Evolutionary conservation across 2,329 filamentous ascomycete species (phyloP), one percentile per base, ranked within the genome.

Genomic region (Neobulgaria alba): DNA sequence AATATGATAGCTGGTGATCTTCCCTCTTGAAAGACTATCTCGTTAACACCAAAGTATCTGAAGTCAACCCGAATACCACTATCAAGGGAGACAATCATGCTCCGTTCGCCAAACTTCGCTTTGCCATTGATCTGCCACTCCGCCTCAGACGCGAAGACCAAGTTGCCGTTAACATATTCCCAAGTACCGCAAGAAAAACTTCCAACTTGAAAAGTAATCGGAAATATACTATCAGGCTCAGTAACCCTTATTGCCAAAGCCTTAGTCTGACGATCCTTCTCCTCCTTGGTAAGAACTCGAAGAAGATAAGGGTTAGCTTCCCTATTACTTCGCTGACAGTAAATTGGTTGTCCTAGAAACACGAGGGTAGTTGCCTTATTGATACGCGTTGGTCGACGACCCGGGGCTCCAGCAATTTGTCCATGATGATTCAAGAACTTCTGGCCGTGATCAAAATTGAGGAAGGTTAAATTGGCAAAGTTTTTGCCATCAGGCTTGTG

Each of bases 391-490:
- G 30, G 15, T 10, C 30, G 30, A 5, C n/a, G 31, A 18, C 16
- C n/a, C 10, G 10, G 9, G 3, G 36, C 23, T 20, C 17, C 17
- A 18, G 29, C 38, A 38, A 9, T 55, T 58, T 49, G 47, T 3
- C 61, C 61, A 45, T 63, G 49, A 3, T 42, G 20, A 0, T 48
- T 38, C 4, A 75, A 55, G 49, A 77, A 75, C 2, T 32, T 47
- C n/a, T 61, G 43, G 0, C 60, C 71, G 15, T 67, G 63, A 1
- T 47, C 37, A 2, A 35, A 16, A 39, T 63, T 58, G 1, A 68
- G 61, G 16, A 76, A 63, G 0, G 71, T 72, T 30, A 76, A 47
- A 10, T 58, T 61, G 0, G 66, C 73, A 47, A 61, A 63, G 4
- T 47, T 45, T 41, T 65, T 69, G 23, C 52, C 56, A 10, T 45